phyloP scores from a whole-genome alignment of 139 green algal genomes.

The Gonium pectorale region DNA sequence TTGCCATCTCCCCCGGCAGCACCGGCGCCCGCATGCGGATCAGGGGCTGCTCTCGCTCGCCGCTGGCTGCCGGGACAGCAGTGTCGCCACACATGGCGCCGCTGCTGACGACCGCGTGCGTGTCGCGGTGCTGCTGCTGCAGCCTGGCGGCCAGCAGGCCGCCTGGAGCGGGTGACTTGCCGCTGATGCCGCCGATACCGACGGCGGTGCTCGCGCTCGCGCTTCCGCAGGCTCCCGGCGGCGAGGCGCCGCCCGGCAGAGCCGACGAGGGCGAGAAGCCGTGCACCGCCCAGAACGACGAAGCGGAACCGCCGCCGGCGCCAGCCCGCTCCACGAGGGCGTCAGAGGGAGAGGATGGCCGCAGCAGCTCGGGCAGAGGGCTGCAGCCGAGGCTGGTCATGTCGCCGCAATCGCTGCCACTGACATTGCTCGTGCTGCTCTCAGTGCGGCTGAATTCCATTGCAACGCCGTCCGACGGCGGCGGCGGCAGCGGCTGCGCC shows the following conservation, averaged over 20 bases:
- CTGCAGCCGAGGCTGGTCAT: not conserved
- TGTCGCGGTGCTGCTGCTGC: too few relatives aligned
- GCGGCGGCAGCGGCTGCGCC: not conserved
- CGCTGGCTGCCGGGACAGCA: not conserved
- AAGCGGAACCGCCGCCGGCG: too few relatives aligned
- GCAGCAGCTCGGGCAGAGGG: not conserved
- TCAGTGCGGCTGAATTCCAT: not conserved
- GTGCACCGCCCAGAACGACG: not conserved
- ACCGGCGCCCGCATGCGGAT: not conserved
- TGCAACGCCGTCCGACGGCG: not conserved
- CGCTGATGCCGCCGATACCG: too few relatives aligned
- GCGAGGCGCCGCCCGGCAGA: too few relatives aligned
- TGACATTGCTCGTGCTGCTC: not conserved
- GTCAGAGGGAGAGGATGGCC: too few relatives aligned
- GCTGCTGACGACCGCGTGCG: too few relatives aligned
- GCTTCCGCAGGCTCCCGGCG: too few relatives aligned
- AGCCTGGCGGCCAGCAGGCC: not conserved
- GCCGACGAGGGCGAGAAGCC: too few relatives aligned
- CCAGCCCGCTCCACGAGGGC: too few relatives aligned
- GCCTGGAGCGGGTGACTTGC: too few relatives aligned
- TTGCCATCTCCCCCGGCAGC: conserved; percentile 6
- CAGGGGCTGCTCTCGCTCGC: not conserved
- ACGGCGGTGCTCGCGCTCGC: too few relatives aligned
- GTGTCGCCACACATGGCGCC: not conserved
- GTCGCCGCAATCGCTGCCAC: not conserved